Evolutionary conservation across 2,329 filamentous ascomycete species (phyloP).

Genomic region (Chrysosporium queenslandicum): DNA sequence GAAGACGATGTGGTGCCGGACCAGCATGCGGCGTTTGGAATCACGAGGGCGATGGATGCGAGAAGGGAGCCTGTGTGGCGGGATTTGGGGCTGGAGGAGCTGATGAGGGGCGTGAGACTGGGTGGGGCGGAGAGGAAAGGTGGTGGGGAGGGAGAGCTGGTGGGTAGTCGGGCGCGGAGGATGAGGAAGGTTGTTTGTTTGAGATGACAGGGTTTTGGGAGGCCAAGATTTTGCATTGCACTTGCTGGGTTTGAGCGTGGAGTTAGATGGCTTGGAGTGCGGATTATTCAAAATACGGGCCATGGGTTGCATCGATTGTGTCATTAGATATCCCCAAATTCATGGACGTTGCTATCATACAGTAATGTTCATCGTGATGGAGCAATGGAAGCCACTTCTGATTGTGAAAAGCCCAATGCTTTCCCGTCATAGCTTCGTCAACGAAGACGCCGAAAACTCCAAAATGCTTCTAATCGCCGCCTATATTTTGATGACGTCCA

Average conservation of each 20-base stretch:
- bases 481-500: slow-evolving; percentile 75
- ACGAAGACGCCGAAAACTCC: not conserved
- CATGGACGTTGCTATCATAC: not conserved
- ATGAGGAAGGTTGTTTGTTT: slow-evolving; percentile 31
- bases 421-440: no score
- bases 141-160: slow-evolving; percentile 20
- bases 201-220: slow-evolving; percentile 21
- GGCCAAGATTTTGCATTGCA: no score
- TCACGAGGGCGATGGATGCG: slow-evolving; percentile 51
- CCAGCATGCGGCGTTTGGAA: slow-evolving; percentile 58
- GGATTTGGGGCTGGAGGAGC: slow-evolving; percentile 47
- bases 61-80: slow-evolving; percentile 48
- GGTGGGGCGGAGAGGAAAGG: slow-evolving; percentile 18
- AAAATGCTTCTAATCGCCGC: slow-evolving; percentile 3
- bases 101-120: slow-evolving; percentile 33
- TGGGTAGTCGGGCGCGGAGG: slow-evolving; percentile 29
- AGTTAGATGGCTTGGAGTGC: not conserved
- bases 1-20: slow-evolving; percentile 59
- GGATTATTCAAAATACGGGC: not conserved
- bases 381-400: not conserved
- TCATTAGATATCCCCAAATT: not conserved
- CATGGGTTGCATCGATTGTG: not conserved
- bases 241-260: not conserved
- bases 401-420: not conserved
- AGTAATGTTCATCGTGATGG: not conserved